phyloP scores from a whole-genome alignment of 1,139 yeast species.

The Yamadazyma taylorii region DNA sequence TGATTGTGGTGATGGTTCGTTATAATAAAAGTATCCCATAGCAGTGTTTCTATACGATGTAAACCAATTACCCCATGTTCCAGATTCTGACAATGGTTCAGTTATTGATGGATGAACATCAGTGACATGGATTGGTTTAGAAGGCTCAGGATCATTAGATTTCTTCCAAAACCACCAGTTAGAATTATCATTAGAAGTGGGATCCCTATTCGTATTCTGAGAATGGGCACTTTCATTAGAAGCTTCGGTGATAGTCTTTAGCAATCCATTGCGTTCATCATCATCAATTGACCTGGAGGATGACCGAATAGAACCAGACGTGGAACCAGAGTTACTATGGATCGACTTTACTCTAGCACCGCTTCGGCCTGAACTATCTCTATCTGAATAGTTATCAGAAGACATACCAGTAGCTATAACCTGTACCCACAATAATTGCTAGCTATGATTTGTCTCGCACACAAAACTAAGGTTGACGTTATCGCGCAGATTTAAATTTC shows the following conservation, averaged over 20 bases:
- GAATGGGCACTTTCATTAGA: slow-evolving; percentile 9
- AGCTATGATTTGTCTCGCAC: too few relatives aligned
- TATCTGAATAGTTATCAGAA: too few relatives aligned
- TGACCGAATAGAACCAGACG: slow-evolving; percentile 4
- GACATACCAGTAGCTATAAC: too few relatives aligned
- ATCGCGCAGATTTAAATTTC: too few relatives aligned
- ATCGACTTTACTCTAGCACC: background rate
- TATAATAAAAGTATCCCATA: slow-evolving; percentile 11
- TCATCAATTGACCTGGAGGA: slow-evolving; percentile 3
- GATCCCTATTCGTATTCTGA: background rate
- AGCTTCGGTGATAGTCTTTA: slow-evolving; percentile 11
- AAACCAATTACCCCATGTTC: slow-evolving; percentile 11
- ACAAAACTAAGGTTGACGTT: slow-evolving; percentile 3
- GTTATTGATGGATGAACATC: slow-evolving; percentile 8
- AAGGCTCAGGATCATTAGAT: background rate
- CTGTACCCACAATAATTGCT: too few relatives aligned
- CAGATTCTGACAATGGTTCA: background rate
- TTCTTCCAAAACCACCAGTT: slow-evolving; percentile 12
- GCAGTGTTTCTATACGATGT: slow-evolving; percentile 8
- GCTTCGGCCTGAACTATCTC: background rate
- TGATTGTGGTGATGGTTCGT: slow-evolving; percentile 1
- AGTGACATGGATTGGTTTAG: slow-evolving; percentile 3
- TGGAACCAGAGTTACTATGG: slow-evolving; percentile 4
- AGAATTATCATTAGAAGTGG: background rate
- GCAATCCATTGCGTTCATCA: slow-evolving; percentile 3